Base-by-base conservation (phyloP, 2,329 filamentous ascomycete genomes). In the Phialophora chinensis region DNA sequence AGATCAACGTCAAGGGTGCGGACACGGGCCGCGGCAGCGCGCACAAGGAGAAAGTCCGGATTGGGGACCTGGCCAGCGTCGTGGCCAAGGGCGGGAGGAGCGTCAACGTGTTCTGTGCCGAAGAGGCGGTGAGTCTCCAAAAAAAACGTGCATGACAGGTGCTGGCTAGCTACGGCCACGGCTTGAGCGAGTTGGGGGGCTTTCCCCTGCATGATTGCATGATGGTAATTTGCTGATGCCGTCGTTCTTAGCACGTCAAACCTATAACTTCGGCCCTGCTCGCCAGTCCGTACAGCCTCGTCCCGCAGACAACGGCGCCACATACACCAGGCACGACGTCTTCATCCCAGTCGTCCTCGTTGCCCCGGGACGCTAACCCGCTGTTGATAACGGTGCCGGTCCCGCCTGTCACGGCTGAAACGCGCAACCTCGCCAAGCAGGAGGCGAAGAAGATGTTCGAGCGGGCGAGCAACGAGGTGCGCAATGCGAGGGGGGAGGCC, bases 1-100 rank as follows among this genome's bases (percentile, higher is more conserved):
- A 84, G 58, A 72, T 89, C 56, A 81, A 79, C 66, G 86, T 88
- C 65, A 80, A 77, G 56, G 84, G 85, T 25, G 84, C 87, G 68
- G 80, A 83, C 68, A 81, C 83, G 54, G 67, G 69, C n/a, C 62
- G 62, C 11, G 66, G 60, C 10, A 42, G 54, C 14, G 38, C 65
- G 23, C 71, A 73, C 44, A 70, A 72, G 29, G 77, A 77, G 23
- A 84, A 77, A 1, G 81, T 85, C 57, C 82, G 79, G 68, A 72
- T 91, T 59, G 82, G 84, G 10, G 88, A 90, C 73, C 73, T 91
- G 64, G 89, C 88, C 2, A 88, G 90, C 74, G 86, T 91, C 17
- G 80, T 91, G 47, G 87, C 87, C 0, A 88, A 88, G 72, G 88
- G 84, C 29, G 83, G 88, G 11, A 78, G 88, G 63, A 82, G 82